A percentile compares a stretch with the other conserved stretches of the same genome.
These are phyloP conservation scores for Fragilaria crotonensis DNA, from an alignment of 108 stramenopile species.

Conservation along the genomic window DNA sequence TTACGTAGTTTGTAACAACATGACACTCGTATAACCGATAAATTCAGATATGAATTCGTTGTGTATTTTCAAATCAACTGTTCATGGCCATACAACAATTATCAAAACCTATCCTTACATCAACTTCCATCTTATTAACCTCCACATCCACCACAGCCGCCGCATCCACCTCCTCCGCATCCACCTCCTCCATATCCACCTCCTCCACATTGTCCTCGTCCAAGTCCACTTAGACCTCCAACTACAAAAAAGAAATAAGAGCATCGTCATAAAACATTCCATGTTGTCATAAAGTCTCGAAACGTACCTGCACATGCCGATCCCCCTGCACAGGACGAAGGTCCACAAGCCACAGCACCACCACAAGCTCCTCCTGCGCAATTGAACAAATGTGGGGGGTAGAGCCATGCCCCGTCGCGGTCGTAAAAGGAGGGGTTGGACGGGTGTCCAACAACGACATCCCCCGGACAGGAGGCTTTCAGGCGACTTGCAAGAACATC, in stretches of 20 bases:
- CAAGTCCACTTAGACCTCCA: background rate
- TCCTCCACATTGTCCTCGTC: background rate
- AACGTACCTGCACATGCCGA: too few relatives aligned
- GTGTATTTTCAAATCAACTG: too few relatives aligned
- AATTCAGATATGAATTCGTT: too few relatives aligned
- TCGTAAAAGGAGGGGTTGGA: background rate
- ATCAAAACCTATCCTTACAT: too few relatives aligned
- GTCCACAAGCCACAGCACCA: background rate
- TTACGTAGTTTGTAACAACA: too few relatives aligned
- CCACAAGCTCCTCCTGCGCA: background rate
- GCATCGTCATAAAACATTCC: background rate
- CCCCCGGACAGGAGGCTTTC: background rate
- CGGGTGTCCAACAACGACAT: background rate
- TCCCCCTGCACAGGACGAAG: background rate
- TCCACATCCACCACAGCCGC: background rate
- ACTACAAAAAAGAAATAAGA: background rate
- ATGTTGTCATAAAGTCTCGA: background rate
- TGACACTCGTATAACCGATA: too few relatives aligned
- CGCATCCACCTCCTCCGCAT: background rate
- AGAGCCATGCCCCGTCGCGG: background rate
- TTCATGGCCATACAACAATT: too few relatives aligned
- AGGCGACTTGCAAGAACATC: background rate
- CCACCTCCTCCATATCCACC: background rate
- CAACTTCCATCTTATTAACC: background rate
- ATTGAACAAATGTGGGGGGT: background rate